Evolutionary conservation across 2,329 filamentous ascomycete species (phyloP).

Genomic region (Hypoxylon sp.): DNA sequence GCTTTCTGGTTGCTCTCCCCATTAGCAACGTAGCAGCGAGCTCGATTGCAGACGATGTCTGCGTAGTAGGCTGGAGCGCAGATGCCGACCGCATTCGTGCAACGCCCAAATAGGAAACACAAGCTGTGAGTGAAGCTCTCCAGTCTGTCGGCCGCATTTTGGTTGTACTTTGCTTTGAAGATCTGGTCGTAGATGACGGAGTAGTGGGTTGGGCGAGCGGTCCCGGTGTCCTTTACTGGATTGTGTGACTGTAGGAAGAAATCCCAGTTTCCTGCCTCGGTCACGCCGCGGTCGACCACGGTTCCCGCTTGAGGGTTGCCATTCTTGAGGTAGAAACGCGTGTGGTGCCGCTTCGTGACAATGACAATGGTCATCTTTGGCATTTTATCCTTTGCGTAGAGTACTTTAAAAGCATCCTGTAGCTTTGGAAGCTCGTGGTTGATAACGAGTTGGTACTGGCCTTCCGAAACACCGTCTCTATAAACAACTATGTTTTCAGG

Average conservation of each 20-base stretch:
- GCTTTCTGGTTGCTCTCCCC: constrained; percentile 51
- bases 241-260: constrained; percentile 77
- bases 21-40: constrained; percentile 60
- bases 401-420: constrained; percentile 62
- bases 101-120: constrained; percentile 75
- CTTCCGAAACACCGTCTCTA: constrained; percentile 81
- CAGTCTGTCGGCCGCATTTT: constrained; percentile 62
- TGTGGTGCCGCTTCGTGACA: constrained; percentile 79
- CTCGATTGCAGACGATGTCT: constrained; percentile 74
- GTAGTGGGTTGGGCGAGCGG: constrained; percentile 76
- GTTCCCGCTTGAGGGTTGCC: constrained; percentile 69
- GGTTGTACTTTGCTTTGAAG: constrained; percentile 49
- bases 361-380: constrained; percentile 72
- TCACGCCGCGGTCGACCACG: constrained; percentile 76
- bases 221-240: constrained; percentile 77
- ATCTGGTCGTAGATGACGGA: constrained; percentile 66
- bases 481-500: constrained; percentile 77
- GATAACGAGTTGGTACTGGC: constrained; percentile 70
- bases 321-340: constrained; percentile 71
- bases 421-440: constrained; percentile 65
- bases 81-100: constrained; percentile 74
- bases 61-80: constrained; percentile 80
- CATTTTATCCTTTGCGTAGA: constrained; percentile 60
- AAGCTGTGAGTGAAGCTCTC: constrained; percentile 71
- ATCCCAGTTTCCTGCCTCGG: constrained; percentile 70